These are phyloP conservation scores for Trichoderma lentiforme DNA, from an alignment of 2,329 filamentous ascomycete genomes.

Conservation along the genomic window DNA sequence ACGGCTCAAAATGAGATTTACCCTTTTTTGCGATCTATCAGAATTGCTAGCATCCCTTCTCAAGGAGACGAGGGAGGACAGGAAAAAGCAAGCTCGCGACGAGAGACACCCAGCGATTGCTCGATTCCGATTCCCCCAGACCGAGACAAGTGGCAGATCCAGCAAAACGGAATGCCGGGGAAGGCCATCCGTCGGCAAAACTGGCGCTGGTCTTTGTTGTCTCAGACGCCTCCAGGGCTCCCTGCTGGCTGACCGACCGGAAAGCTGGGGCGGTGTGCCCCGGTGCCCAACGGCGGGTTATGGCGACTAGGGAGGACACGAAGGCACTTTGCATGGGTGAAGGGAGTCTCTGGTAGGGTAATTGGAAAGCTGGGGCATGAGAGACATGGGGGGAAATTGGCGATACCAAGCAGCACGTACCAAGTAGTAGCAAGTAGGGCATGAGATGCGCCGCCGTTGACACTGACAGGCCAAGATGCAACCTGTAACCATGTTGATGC, in stretches of 20 bases:
- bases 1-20: neutral
- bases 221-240: neutral
- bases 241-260: conserved; percentile 12
- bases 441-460: neutral
- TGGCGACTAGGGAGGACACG: neutral
- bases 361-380: neutral
- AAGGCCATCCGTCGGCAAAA: conserved; percentile 14
- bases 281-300: conserved; percentile 15
- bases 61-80: neutral
- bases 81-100: neutral
- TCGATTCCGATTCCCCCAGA: conserved; percentile 13
- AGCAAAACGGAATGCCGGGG: conserved; percentile 18
- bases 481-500: neutral
- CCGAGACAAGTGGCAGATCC: conserved; percentile 11
- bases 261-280: conserved; percentile 19
- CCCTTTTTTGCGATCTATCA: conserved; percentile 1
- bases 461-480: neutral
- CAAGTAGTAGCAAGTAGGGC: neutral
- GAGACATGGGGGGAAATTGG: neutral
- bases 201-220: neutral
- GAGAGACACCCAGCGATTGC: neutral
- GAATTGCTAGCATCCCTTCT: conserved; percentile 3
- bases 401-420: neutral
- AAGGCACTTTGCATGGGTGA: neutral
- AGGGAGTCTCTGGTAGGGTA: neutral